Evolutionary conservation across 2,329 filamentous ascomycete genomes (phyloP).

Genomic region (Diaporthe humulicola): DNA sequence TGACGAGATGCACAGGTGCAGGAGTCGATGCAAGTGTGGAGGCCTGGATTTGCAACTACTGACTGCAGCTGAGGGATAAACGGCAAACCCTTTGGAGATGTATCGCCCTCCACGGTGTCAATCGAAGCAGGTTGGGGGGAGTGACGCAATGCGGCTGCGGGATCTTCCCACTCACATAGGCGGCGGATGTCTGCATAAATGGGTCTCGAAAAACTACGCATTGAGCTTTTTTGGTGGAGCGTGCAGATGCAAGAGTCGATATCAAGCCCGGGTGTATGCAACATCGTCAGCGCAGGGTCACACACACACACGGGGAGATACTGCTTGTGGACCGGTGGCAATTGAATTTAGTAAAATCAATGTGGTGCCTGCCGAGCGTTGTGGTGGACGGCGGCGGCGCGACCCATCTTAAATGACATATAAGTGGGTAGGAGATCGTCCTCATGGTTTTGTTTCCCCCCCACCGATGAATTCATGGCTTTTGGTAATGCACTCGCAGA

Average conservation of each 20-base stretch:
- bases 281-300: background rate
- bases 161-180: background rate
- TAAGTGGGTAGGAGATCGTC: conserved; percentile 11
- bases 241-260: background rate
- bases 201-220: conserved; percentile 1
- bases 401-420: conserved; percentile 15
- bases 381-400: background rate
- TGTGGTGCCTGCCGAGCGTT: background rate
- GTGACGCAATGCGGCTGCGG: conserved; percentile 12
- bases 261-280: background rate
- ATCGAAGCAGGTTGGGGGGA: background rate
- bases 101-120: conserved; percentile 6
- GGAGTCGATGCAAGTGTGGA: background rate
- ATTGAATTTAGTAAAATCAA: conserved; percentile 4
- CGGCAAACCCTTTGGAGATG: background rate
- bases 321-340: background rate
- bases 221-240: conserved; percentile 18
- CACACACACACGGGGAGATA: background rate
- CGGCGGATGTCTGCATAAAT: conserved; percentile 9
- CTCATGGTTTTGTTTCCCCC: background rate
- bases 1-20: conserved; percentile 15
- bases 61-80: background rate
- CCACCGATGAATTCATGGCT: conserved; percentile 27
- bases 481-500: background rate
- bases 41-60: conserved; percentile 1